Conservation (phyloP, 2,329 filamentous ascomycete species). For the Exophiala dermatitidis region DNA sequence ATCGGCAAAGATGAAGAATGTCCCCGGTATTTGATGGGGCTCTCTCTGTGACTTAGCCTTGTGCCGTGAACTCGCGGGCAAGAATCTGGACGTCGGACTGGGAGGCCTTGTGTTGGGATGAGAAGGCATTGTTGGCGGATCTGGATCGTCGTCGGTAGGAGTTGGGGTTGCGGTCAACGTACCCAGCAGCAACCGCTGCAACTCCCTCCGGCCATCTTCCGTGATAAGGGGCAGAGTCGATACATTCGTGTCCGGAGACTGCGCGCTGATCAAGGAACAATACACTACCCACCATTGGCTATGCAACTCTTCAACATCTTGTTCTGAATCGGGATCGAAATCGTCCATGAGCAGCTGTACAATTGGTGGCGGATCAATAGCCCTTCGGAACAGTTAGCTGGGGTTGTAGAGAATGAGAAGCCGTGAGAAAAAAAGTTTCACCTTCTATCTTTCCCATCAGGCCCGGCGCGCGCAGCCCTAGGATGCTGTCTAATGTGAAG, state of each 20-base stretch:
- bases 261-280: slow-evolving; percentile 36
- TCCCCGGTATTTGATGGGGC: slow-evolving; percentile 30
- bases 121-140: slow-evolving; percentile 36
- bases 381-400: slow-evolving; percentile 33
- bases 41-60: slow-evolving; percentile 7
- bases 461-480: slow-evolving; percentile 40
- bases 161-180: slow-evolving; percentile 35
- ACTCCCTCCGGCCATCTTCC: slow-evolving; percentile 22
- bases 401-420: slow-evolving; percentile 28
- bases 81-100: slow-evolving; percentile 19
- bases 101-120: slow-evolving; percentile 29
- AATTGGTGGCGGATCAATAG: slow-evolving; percentile 43
- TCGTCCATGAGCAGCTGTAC: slow-evolving; percentile 41
- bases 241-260: slow-evolving; percentile 20
- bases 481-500: slow-evolving; percentile 43
- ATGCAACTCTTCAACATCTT: slow-evolving; percentile 34
- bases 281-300: slow-evolving; percentile 38
- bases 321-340: slow-evolving; percentile 35
- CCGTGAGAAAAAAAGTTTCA: slow-evolving; percentile 34
- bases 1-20: slow-evolving; percentile 45
- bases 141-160: slow-evolving; percentile 38
- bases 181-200: slow-evolving; percentile 23
- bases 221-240: slow-evolving; percentile 23
- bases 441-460: slow-evolving; percentile 42
- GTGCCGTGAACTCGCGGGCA: slow-evolving; percentile 3